Evolutionary conservation across 2,329 filamentous ascomycete species (phyloP).

Genomic region (Atkinsonella hypoxylon): DNA sequence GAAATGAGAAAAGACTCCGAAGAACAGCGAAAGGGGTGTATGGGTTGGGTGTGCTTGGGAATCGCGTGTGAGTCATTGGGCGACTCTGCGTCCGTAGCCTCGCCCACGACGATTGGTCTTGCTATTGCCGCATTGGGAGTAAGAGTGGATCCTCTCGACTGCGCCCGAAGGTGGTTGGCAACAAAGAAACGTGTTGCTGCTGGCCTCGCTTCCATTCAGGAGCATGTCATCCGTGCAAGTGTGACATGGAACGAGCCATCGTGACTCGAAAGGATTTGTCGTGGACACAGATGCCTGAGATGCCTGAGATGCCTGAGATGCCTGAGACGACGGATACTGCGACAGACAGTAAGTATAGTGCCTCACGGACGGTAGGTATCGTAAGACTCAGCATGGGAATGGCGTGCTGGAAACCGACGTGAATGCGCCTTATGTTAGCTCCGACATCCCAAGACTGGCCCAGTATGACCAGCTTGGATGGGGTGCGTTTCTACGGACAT

Average conservation of each 20-base stretch:
- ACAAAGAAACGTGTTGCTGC: too few relatives aligned
- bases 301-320: neutral
- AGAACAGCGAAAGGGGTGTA: neutral
- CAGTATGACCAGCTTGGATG: too few relatives aligned
- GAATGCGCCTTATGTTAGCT: neutral
- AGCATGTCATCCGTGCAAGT: neutral
- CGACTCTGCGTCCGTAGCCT: neutral
- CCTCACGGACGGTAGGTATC: neutral
- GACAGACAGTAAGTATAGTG: too few relatives aligned
- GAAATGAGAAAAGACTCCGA: neutral
- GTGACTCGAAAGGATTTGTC: too few relatives aligned
- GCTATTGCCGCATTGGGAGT: neutral
- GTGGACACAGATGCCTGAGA: neutral
- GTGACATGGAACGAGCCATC: neutral
- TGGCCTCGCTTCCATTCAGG: too few relatives aligned
- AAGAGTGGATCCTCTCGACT: neutral
- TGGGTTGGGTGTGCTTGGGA: neutral
- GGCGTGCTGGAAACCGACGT: neutral
- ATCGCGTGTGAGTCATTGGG: neutral
- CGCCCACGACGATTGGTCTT: neutral
- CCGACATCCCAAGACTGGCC: too few relatives aligned
- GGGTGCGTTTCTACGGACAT: too few relatives aligned
- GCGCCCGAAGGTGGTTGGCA: neutral
- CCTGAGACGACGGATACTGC: too few relatives aligned
- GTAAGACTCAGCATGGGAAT: neutral